Evolutionary conservation across 2,329 filamentous ascomycete genomes (phyloP).

Genomic region (Alternaria panax): DNA sequence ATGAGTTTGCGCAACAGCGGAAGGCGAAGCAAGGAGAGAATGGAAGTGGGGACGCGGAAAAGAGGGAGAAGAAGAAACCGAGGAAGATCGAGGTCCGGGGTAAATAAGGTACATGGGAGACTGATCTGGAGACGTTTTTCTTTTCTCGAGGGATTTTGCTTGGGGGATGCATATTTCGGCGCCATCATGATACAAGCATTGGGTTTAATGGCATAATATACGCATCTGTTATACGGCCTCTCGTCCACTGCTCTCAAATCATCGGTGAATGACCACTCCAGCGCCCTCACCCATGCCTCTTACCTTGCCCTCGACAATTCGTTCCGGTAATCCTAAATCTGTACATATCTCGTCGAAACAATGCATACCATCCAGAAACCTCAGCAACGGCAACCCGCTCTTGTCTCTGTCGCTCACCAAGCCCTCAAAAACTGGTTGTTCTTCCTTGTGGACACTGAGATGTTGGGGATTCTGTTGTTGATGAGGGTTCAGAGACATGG

Average conservation of each 20-base stretch:
- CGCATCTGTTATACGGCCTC: background rate
- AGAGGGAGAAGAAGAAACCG: constrained; percentile 29
- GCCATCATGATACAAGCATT: background rate
- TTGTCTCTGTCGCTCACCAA: constrained; percentile 26
- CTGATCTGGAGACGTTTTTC: background rate
- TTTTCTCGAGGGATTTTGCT: background rate
- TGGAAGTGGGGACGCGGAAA: constrained; percentile 4
- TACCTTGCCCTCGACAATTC: constrained; percentile 73
- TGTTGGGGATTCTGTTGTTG: constrained; percentile 9
- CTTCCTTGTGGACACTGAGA: constrained; percentile 18
- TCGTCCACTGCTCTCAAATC: background rate
- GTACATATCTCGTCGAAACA: constrained; percentile 84
- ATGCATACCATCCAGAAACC: constrained; percentile 77
- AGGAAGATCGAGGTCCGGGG: constrained; percentile 39
- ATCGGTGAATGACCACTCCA: constrained; percentile 39
- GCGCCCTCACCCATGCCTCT: constrained; percentile 54
- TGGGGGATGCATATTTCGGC: background rate
- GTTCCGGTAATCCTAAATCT: constrained; percentile 74
- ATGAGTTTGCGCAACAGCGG: constrained; percentile 12
- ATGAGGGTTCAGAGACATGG: constrained; percentile 14
- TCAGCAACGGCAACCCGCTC: constrained; percentile 60
- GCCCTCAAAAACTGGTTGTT: constrained; percentile 19
- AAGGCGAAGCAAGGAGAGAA: constrained; percentile 5
- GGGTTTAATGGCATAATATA: background rate
- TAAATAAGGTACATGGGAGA: constrained; percentile 5